Base-by-base conservation (phyloP, 805 yeast species). In the Yamadazyma scolyti region DNA sequence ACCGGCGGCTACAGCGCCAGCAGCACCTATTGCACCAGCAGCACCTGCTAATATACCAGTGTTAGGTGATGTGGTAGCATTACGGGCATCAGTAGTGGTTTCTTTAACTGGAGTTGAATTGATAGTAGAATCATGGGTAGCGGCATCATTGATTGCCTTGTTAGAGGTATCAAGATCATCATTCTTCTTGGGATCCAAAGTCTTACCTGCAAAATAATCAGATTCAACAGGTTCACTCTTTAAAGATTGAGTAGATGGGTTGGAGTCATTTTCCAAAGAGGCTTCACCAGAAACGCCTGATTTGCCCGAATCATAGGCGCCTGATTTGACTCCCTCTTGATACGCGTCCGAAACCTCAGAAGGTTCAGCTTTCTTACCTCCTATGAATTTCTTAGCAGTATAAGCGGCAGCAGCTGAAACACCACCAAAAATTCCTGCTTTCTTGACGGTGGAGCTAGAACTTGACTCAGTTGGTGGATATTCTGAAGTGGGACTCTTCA, bases 21-120 rank as follows among this genome's bases (percentile, higher is more conserved):
- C 40, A 23, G 40, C 42, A 26, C 56, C 56, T 14, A 50, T 11
- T 11, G 53, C 56, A 14, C 54, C 54, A 11, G 51, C 48, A 15
- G 55, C 56, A 19, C 44, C 40, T 11, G 44, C 46, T 13, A 44
- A 25, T 6, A 42, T 9, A 5, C 50, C 46, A 10, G 47, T 25
- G 9, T 22, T 28, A 7, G 34, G 16, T 10, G 32, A 14, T 11
- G 11, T 17, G 23, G 36, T 31, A 5, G 41, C 35, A 13, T 38
- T 43, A 5, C 20, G 7, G 7, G 9, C 10, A 9, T 19, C 20
- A 19, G 20, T 19, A 8, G 9, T 8, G 20, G 20, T 8, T 8
- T 19, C 20, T 19, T 19, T 19, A 19, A 7, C 20, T 19, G 23
- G 35, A 4, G 12, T 19, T 19, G 20, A 8, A n/a, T 19, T 19